Evolutionary conservation across 2,329 filamentous ascomycete species (phyloP), one percentile per base, ranked within the genome.

Genomic region (Colletotrichum abscissum): DNA sequence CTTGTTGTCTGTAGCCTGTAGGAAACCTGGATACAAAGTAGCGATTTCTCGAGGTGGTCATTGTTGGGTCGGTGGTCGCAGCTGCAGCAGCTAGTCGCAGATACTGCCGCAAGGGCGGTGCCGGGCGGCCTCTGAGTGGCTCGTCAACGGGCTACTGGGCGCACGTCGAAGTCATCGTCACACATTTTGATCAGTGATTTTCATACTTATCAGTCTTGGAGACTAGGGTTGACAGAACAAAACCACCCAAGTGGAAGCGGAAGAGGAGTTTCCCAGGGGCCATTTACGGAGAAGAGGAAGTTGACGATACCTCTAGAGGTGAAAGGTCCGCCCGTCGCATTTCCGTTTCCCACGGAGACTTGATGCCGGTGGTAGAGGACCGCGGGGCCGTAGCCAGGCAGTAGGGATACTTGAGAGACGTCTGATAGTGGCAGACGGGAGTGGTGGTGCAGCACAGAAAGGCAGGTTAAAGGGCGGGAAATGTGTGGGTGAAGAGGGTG

Each of bases 201-300:
- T 63, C 26, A 46, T 73, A 70, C 67, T 63, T 70, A 69, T 70
- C 60, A 70, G 42, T 59, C 54, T 59, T 55, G 70, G 55, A 35
- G 67, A 73, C 70, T 66, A 73, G 67, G 70, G 70, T 70, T 73
- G 70, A 73, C 70, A 73, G 46, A 52, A 73, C 70, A 38, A 73
- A 73, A 73, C 60, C 70, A 73, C 67, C 67, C 62, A 69, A 62
- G 68, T 73, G 59, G 66, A 60, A 68, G 70, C 70, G 57, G 66
- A 69, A 66, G 70, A 73, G 67, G 67, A 73, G 70, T 33, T 16
- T 30, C 22, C 33, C 16, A 26, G 63, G 63, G 49, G 52, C 60
- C 33, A 55, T 19, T 60, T 60, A 72, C 54, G 58, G 58, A 22
- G 69, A 65, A 35, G 70, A 64, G 57, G 66, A 69, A 63, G 70